Percentiles rank a stretch among this genome's conserved stretches.
Evolutionary conservation across 2,329 filamentous ascomycete species (phyloP).

Genomic region (Bipolaris sorokiniana): DNA sequence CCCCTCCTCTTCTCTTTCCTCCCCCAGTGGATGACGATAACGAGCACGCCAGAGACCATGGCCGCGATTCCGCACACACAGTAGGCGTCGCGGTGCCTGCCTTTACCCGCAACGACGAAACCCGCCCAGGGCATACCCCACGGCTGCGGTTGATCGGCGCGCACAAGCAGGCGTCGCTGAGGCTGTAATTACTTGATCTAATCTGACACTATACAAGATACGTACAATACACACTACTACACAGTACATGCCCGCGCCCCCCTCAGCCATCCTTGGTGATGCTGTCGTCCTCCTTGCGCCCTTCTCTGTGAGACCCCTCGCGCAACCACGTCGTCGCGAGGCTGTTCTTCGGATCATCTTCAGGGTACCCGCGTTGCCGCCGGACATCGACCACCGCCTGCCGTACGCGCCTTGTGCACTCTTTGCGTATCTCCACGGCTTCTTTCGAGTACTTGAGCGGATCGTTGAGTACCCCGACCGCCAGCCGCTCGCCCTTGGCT

Average conservation of each 20-base stretch:
- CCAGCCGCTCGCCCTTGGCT: conserved; percentile 51
- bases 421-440: conserved; percentile 75
- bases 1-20: too few relatives aligned
- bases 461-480: conserved; percentile 67
- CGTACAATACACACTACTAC: neutral
- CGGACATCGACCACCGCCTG: conserved; percentile 82
- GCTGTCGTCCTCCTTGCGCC: conserved; percentile 66
- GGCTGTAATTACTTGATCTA: conserved; percentile 66
- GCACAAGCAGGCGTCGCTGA: conserved; percentile 49
- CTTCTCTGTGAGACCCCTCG: conserved; percentile 61
- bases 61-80: conserved; percentile 14
- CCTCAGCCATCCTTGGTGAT: conserved; percentile 62
- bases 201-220: conserved; percentile 55
- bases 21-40: conserved; percentile 43
- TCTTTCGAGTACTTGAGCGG: conserved; percentile 73
- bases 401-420: conserved; percentile 79
- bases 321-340: conserved; percentile 80
- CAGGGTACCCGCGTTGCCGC: conserved; percentile 71
- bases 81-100: conserved; percentile 15
- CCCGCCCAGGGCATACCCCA: conserved; percentile 22
- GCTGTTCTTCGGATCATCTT: conserved; percentile 78
- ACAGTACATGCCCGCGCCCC: conserved; percentile 1
- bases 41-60: conserved; percentile 41
- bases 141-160: conserved; percentile 34
- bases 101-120: conserved; percentile 26